Evolutionary conservation across 208 protist genomes (phyloP).

Genomic region (Crithidia bombi): DNA sequence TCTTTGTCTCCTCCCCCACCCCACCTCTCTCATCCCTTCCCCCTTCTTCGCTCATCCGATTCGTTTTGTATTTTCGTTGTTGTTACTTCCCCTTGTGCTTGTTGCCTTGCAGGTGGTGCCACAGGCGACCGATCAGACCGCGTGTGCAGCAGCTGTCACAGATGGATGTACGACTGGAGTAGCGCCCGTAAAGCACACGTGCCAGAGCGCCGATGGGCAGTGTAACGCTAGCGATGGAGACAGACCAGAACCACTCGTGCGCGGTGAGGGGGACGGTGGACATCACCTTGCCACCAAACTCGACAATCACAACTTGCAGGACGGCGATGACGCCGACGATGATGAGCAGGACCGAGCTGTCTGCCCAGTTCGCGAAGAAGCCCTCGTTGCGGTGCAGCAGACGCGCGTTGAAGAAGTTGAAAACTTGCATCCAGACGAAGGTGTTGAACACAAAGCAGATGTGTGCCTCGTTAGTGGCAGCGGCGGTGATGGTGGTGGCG

Average conservation of each 20-base stretch:
- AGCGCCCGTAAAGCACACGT: slow-evolving; percentile 32
- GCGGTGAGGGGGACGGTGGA: slow-evolving; percentile 73
- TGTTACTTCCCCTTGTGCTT: slow-evolving; percentile 21
- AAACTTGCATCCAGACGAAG: slow-evolving; percentile 91
- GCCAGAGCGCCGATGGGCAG: slow-evolving; percentile 56
- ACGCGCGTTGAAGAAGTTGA: slow-evolving; percentile 92
- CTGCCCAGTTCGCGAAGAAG: slow-evolving; percentile 63
- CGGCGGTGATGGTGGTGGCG: neutral
- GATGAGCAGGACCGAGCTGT: slow-evolving; percentile 58
- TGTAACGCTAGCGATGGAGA: slow-evolving; percentile 46
- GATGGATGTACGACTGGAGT: slow-evolving; percentile 16
- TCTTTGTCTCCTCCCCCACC: neutral
- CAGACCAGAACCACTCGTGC: slow-evolving; percentile 68
- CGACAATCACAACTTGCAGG: slow-evolving; percentile 73
- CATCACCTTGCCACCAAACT: slow-evolving; percentile 84
- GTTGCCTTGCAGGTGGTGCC: slow-evolving; percentile 1
- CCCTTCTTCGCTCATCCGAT: no score
- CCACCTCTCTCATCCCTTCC: neutral
- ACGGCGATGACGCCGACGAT: slow-evolving; percentile 72
- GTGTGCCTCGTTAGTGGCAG: slow-evolving; percentile 36
- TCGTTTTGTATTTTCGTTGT: neutral
- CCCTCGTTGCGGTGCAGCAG: slow-evolving; percentile 55
- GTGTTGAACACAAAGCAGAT: slow-evolving; percentile 86
- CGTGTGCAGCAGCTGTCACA: slow-evolving; percentile 28
- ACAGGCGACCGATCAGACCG: slow-evolving; percentile 12